These are phyloP conservation scores for Halteria grandinella DNA, from an alignment of 73 alveolate genomes.

Conservation along the genomic window DNA sequence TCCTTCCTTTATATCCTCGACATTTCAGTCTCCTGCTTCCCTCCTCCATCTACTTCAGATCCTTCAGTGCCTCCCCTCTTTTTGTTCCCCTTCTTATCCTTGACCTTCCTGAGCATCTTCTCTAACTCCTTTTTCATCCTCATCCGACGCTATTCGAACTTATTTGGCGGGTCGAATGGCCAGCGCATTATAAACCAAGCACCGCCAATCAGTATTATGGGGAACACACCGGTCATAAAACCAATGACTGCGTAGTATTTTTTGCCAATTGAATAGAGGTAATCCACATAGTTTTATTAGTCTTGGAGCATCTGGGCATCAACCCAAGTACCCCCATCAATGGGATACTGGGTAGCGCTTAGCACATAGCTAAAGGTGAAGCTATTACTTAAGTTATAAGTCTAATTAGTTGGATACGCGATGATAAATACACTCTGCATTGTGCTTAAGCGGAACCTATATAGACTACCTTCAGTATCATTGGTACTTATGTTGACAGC, in stretches of 20 bases:
- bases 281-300: slow-evolving; percentile 8
- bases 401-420: neutral
- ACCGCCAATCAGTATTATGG: too few relatives aligned
- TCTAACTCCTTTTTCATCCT: neutral
- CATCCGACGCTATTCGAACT: slow-evolving; percentile 6
- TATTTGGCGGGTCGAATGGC: neutral
- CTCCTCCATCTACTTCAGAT: neutral
- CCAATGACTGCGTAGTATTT: neutral
- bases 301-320: neutral
- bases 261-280: neutral
- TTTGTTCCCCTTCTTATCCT: neutral
- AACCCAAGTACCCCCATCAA: neutral
- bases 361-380: neutral
- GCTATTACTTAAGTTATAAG: neutral
- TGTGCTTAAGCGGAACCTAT: neutral
- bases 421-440: slow-evolving; percentile 5
- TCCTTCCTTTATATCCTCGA: too few relatives aligned
- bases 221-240: too few relatives aligned
- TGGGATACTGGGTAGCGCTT: neutral
- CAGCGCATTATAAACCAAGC: neutral
- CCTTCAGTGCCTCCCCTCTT: neutral
- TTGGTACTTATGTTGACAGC: neutral
- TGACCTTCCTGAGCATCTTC: slow-evolving; percentile 1
- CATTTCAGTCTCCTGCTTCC: neutral
- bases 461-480: neutral